These are phyloP conservation scores for Achaetomiella virescens DNA, from an alignment of 495 filamentous ascomycete species.

Conservation along the genomic window DNA sequence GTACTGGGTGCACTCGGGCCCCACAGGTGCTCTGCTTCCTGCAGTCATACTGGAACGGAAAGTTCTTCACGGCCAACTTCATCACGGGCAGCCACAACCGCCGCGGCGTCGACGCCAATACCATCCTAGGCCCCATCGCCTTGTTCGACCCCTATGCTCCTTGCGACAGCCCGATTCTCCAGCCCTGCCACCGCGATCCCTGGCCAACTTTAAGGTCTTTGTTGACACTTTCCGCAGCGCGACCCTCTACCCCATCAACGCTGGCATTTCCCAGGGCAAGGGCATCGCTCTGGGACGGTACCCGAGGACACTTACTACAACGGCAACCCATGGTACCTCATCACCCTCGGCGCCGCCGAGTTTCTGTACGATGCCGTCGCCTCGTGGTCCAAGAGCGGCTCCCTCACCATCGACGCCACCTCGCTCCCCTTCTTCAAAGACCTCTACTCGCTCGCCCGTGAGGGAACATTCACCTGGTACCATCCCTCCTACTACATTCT, in stretches of 20 bases:
- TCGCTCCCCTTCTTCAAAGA: slow-evolving; percentile 51
- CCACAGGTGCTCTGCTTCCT: slow-evolving; percentile 55
- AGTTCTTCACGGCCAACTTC: slow-evolving; percentile 49
- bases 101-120: slow-evolving; percentile 54
- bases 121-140: slow-evolving; percentile 52
- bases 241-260: slow-evolving; percentile 50
- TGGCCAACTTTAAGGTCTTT: slow-evolving; percentile 57
- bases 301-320: slow-evolving; percentile 57
- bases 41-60: slow-evolving; percentile 56
- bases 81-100: slow-evolving; percentile 45
- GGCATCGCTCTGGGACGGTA: slow-evolving; percentile 61
- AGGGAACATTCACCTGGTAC: slow-evolving; percentile 19
- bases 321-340: slow-evolving; percentile 60
- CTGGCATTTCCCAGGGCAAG: slow-evolving; percentile 33
- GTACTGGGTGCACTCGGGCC: slow-evolving; percentile 42
- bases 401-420: slow-evolving; percentile 41
- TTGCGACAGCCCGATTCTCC: slow-evolving; percentile 49
- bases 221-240: slow-evolving; percentile 53
- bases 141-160: slow-evolving; percentile 52
- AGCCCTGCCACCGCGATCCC: slow-evolving; percentile 53
- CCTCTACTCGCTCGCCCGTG: slow-evolving; percentile 38
- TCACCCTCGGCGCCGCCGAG: slow-evolving; percentile 54
- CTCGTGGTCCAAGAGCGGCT: slow-evolving; percentile 47
- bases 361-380: slow-evolving; percentile 55
- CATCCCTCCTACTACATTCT: slow-evolving; percentile 26